A percentile compares a stretch with the other conserved stretches of the same genome.
Conservation (phyloP, 495 filamentous ascomycete species). For the Aspergillus kassunensis region DNA sequence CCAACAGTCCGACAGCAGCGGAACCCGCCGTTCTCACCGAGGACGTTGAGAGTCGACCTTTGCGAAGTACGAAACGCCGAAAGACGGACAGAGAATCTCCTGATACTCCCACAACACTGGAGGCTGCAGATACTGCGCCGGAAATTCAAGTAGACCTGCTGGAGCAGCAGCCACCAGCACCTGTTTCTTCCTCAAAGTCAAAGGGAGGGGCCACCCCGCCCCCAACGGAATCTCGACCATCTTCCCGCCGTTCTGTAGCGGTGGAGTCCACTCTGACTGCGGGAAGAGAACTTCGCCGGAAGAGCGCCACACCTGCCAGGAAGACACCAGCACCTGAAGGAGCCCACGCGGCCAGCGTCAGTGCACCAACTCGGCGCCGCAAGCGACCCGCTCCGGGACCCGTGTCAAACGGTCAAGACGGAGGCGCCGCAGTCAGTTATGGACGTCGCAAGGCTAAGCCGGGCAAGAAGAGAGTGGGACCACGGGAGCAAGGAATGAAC, state of each 20-base stretch:
- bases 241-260: slow-evolving; percentile 42
- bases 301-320: slow-evolving; percentile 44
- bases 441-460: slow-evolving; percentile 78
- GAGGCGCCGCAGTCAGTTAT: slow-evolving; percentile 70
- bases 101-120: slow-evolving; percentile 9
- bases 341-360: slow-evolving; percentile 44
- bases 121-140: slow-evolving; percentile 2
- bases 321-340: slow-evolving; percentile 52
- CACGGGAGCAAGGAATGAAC: slow-evolving; percentile 24
- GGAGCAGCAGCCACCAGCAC: slow-evolving; percentile 20
- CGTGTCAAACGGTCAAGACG: slow-evolving; percentile 64
- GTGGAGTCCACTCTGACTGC: slow-evolving; percentile 27
- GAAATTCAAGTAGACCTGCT: slow-evolving; percentile 4
- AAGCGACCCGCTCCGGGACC: slow-evolving; percentile 77
- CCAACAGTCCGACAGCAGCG: slow-evolving; percentile 20
- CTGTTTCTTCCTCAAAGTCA: slow-evolving; percentile 14
- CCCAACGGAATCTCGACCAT: slow-evolving; percentile 36
- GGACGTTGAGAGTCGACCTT: slow-evolving; percentile 15
- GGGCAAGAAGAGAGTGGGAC: slow-evolving; percentile 48
- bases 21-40: slow-evolving; percentile 9
- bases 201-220: slow-evolving; percentile 27
- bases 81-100: slow-evolving; percentile 19
- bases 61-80: slow-evolving; percentile 25
- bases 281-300: slow-evolving; percentile 42
- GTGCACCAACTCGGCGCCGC: slow-evolving; percentile 45